A percentile compares a stretch with the other conserved stretches of the same genome.
Conservation (phyloP, 2,329 filamentous ascomycete genomes). For the Fusarium globosum region DNA sequence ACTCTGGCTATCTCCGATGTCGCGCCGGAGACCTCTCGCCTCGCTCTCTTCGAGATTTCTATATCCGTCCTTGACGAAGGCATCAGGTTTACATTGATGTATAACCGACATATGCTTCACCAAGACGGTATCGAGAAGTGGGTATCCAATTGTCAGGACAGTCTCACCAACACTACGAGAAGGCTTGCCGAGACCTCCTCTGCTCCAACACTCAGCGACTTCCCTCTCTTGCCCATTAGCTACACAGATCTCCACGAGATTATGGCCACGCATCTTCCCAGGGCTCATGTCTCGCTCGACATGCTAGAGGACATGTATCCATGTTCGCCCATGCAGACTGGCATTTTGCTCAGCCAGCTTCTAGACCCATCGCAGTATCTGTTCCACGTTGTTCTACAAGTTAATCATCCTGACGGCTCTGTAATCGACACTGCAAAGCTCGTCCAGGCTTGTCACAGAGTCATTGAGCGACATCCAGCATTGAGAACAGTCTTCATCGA, state of each 20-base stretch:
- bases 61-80: constrained; percentile 4
- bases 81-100: constrained; percentile 13
- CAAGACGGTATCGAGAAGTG: constrained; percentile 26
- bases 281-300: constrained; percentile 19
- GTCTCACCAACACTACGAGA: constrained; percentile 8
- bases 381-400: constrained; percentile 35
- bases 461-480: constrained; percentile 46
- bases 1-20: constrained; percentile 14
- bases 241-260: constrained; percentile 47
- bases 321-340: constrained; percentile 53
- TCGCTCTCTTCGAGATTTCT: constrained; percentile 40
- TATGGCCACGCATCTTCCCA: constrained; percentile 30
- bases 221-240: constrained; percentile 48
- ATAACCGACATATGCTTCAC: constrained; percentile 25
- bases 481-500: constrained; percentile 50
- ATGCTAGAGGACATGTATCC: constrained; percentile 52
- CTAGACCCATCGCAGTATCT: constrained; percentile 26
- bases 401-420: not conserved
- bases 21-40: constrained; percentile 2
- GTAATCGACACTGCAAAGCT: constrained; percentile 14
- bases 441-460: constrained; percentile 18
- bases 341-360: constrained; percentile 51
- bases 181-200: constrained; percentile 17
- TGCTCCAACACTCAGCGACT: constrained; percentile 48
- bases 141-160: constrained; percentile 18